Evolutionary conservation across 2,329 filamentous ascomycete species (phyloP), one percentile per base, ranked within the genome.

Genomic region (Epicoccum nigrum): DNA sequence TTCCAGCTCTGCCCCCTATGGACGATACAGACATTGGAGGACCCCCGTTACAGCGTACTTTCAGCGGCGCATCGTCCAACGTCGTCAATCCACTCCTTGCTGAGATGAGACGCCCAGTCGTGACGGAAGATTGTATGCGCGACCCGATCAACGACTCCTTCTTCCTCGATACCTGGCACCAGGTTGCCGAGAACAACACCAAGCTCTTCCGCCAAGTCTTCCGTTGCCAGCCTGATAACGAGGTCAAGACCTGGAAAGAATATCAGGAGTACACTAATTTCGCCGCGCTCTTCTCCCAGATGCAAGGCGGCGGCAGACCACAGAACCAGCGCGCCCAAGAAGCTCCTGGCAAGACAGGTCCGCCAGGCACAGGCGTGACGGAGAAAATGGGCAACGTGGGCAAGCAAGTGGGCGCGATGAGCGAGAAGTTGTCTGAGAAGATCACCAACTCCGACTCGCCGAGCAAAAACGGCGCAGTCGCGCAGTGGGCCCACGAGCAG

Each of bases 141-240:
- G 94, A 99, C 73, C 94, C 95, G 0, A 76, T 99, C 32, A 86
- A 87, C 51, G 83, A 90, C 45, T 78, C 82, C 1, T 99, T 99
- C 74, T 89, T 90, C 69, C 84, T 94, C 37, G 89, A 96, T 56
- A 86, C 90, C 1, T 99, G 95, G 95, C 86, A 88, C 59, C 82
- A 86, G 15, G 86, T 92, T 45, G 94, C 94, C 1, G 86, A 89
- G 57, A 97, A 97, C 77, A 99, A 99, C 71, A 99, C 94, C 3
- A 93, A 92, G 69, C 83, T 99, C 39, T 99, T 90, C 76, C 88
- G 94, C 25, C 86, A 89, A 55, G 93, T 99, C 7, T 99, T 99
- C 78, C 86, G 92, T 38, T 97, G 92, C 74, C 95, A 96, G 89
- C 94, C 94, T 1, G 94, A 99, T 71, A 97, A 87, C 43, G 91